Evolutionary conservation across 495 filamentous ascomycete species (phyloP), one percentile per base, ranked within the genome.

Genomic region (Clohesyomyces aquaticus): DNA sequence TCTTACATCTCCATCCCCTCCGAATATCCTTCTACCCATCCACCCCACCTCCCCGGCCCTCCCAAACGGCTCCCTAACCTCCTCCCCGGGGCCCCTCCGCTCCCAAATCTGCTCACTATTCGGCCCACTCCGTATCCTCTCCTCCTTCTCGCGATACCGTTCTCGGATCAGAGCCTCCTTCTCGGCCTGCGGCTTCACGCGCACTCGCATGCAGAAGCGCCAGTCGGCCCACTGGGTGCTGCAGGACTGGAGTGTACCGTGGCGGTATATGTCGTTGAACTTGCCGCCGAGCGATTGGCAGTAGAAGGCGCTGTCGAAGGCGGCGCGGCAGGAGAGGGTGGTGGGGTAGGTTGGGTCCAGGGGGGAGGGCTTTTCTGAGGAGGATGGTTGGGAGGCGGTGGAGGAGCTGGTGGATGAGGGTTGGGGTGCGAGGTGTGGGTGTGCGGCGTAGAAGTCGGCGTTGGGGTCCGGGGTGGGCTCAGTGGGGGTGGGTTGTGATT

Each of bases 31-130:
- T 55, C 49, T 50, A 62, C 59, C 26, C 59, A n/a, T 52, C 74
- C 55, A 64, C 74, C 82, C 71, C 63, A 79, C 85, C 74, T 84
- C 86, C 68, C 82, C 82, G 69, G 90, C 87, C 63, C 79, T 81
- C 63, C 81, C 67, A 62, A 86, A 83, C 1, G 85, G 80, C 57
- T 66, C 68, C 65, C 74, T 70, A 4, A 88, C 62, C 63, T 72
- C 73, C 65, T 77, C 75, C 28, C 48, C 52, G 2, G 27, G 25
- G 51, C 74, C 72, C 63, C 94, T 83, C 61, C 83, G 75, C 77
- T 88, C 83, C 95, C 95, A 98, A 41, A 98, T 81, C 82, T 96
- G 91, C 79, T 96, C 90, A 78, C 91, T 96, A 69, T 87, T 93
- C 55, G 83, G 82, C 9, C 83, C 86, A 23, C 77, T 80, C 79